Conservation (phyloP, 1,284 basidiomycete genomes). For the Rhodotorula sp. region DNA sequence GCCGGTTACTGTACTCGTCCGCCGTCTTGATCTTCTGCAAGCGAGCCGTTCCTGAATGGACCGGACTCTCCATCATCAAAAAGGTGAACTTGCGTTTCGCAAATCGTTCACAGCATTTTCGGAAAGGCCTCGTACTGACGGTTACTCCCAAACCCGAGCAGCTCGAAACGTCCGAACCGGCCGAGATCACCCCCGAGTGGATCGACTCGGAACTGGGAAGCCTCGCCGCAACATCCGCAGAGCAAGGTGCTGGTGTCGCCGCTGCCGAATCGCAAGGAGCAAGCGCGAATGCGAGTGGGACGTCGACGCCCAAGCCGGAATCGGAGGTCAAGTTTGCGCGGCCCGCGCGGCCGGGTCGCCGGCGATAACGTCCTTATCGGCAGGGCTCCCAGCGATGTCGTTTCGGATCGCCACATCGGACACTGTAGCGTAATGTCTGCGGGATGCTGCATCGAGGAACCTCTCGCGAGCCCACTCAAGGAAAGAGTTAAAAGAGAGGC, state of each 20-base stretch:
- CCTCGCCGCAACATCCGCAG: slow-evolving; percentile 11
- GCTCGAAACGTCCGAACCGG: slow-evolving; percentile 77
- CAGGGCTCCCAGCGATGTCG: too few species aligned
- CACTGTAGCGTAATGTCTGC: too few species aligned
- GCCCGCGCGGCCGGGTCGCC: slow-evolving; percentile 45
- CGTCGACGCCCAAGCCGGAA: slow-evolving; percentile 4
- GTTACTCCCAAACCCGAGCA: slow-evolving; percentile 51
- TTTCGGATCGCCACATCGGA: too few species aligned
- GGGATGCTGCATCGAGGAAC: too few species aligned
- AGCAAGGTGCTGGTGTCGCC: background rate
- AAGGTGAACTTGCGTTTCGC: slow-evolving; percentile 21
- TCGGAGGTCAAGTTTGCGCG: slow-evolving; percentile 43
- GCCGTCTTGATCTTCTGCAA: slow-evolving; percentile 57
- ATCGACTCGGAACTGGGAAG: slow-evolving; percentile 61
- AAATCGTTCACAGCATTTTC: background rate
- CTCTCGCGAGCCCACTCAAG: too few species aligned
- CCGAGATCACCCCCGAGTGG: slow-evolving; percentile 65
- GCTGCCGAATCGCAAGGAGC: background rate
- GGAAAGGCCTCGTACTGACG: slow-evolving; percentile 48
- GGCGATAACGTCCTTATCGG: slow-evolving; percentile 8
- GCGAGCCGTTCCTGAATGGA: slow-evolving; percentile 59
- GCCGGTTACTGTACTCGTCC: slow-evolving; percentile 81
- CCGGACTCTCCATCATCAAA: slow-evolving; percentile 51
- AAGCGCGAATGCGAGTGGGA: background rate
- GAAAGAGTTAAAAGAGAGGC: too few species aligned